Evolutionary conservation across 1,139 yeast genomes (phyloP).

Genomic region (Trichomonascaceae sp.): DNA sequence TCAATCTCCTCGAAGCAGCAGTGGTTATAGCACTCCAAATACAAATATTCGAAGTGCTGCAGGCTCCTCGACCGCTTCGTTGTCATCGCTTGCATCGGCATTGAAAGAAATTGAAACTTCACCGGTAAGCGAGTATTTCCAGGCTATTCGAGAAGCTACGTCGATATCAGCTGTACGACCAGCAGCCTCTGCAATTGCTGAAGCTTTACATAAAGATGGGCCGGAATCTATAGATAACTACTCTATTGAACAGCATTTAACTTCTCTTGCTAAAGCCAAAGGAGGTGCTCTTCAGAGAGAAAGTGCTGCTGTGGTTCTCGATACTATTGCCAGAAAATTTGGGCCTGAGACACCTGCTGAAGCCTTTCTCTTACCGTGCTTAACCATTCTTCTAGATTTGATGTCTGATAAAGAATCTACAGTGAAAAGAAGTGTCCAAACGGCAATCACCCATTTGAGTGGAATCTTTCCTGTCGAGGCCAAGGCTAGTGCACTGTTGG

Average conservation of each 20-base stretch:
- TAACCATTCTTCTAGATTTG: constrained; percentile 55
- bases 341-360: constrained; percentile 61
- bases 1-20: constrained; percentile 6
- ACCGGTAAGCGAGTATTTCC: constrained; percentile 62
- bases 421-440: constrained; percentile 69
- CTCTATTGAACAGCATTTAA: constrained; percentile 56
- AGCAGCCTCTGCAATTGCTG: constrained; percentile 54
- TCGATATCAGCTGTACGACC: constrained; percentile 60
- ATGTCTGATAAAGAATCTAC: constrained; percentile 80
- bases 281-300: constrained; percentile 71
- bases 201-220: constrained; percentile 43
- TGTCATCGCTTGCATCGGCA: constrained; percentile 67
- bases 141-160: constrained; percentile 49
- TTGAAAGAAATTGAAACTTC: constrained; percentile 57
- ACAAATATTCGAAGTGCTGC: constrained; percentile 13
- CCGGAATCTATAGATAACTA: constrained; percentile 53
- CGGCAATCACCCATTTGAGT: constrained; percentile 54
- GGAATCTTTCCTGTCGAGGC: constrained; percentile 77
- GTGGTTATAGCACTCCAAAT: constrained; percentile 10
- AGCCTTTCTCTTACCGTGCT: constrained; percentile 57
- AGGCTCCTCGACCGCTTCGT: constrained; percentile 56
- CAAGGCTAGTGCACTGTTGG: constrained; percentile 60
- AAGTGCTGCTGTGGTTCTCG: constrained; percentile 60
- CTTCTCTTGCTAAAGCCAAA: constrained; percentile 66
- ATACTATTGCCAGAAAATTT: constrained; percentile 59